Conservation (phyloP, 805 yeast species). For the Candida argentea region DNA sequence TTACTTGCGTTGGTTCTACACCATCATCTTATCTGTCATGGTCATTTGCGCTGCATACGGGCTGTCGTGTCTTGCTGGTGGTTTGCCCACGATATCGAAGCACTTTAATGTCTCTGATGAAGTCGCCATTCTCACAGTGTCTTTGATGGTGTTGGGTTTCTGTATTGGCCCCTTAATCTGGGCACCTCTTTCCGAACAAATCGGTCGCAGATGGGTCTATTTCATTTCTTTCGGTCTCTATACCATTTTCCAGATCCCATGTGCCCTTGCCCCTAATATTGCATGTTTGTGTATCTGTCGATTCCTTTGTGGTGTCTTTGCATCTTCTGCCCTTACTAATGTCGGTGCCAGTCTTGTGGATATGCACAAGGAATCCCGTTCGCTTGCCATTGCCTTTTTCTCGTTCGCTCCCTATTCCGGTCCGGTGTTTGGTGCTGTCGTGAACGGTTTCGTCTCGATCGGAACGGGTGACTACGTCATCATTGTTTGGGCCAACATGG, state of each 20-base stretch:
- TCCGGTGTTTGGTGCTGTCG: constrained; percentile 83
- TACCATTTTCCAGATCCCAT: constrained; percentile 74
- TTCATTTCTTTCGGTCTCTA: constrained; percentile 66
- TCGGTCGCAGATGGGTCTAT: constrained; percentile 81
- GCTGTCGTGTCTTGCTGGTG: constrained; percentile 84
- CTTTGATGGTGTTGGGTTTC: constrained; percentile 84
- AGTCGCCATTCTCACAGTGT: constrained; percentile 71
- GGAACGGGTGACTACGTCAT: constrained; percentile 59
- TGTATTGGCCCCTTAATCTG: constrained; percentile 79
- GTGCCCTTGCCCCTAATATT: constrained; percentile 75
- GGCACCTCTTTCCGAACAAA: constrained; percentile 82
- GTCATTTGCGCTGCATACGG: constrained; percentile 92
- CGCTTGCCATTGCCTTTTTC: constrained; percentile 82
- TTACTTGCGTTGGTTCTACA: constrained; percentile 49
- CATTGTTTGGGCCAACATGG: constrained; percentile 87
- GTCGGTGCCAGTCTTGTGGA: constrained; percentile 92
- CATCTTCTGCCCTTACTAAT: constrained; percentile 72
- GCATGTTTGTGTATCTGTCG: constrained; percentile 75
- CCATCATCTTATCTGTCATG: constrained; percentile 54
- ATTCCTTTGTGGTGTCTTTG: constrained; percentile 78
- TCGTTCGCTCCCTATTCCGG: constrained; percentile 92
- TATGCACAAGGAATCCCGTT: constrained; percentile 73
- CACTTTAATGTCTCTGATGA: constrained; percentile 63
- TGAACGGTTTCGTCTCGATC: constrained; percentile 75
- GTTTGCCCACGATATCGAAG: constrained; percentile 56